Conservation (phyloP, 495 filamentous ascomycete species). For the Wilcoxina mikolae region DNA sequence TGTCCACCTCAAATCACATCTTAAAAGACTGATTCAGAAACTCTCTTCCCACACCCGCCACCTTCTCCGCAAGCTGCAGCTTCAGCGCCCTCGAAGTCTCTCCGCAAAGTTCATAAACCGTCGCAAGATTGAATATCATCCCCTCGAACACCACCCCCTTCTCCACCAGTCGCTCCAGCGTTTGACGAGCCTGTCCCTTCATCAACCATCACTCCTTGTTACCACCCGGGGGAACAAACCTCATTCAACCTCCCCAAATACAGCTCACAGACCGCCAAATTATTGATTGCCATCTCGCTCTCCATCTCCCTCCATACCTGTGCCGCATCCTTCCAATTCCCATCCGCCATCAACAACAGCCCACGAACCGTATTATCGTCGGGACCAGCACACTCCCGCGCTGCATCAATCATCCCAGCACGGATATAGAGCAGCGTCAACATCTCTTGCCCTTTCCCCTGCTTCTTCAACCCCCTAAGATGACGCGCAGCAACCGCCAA, state of each 20-base stretch:
- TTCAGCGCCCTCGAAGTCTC: conserved; percentile 59
- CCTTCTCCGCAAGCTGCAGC: conserved; percentile 48
- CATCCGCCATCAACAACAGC: conserved; percentile 64
- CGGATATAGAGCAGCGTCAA: conserved; percentile 56
- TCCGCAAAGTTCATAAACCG: conserved; percentile 81
- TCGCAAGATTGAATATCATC: conserved; percentile 75
- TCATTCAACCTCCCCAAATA: conserved; percentile 65
- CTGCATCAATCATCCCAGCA: conserved; percentile 40
- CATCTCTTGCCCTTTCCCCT: conserved; percentile 30
- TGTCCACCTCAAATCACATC: too few relatives aligned
- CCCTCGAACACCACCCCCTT: conserved; percentile 51
- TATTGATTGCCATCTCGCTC: conserved; percentile 54
- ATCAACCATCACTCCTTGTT: not conserved
- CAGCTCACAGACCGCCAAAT: conserved; percentile 65
- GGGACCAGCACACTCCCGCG: conserved; percentile 16
- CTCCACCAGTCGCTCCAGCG: conserved; percentile 50
- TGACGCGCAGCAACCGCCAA: conserved; percentile 57
- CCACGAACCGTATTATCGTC: conserved; percentile 40
- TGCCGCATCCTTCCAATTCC: conserved; percentile 49
- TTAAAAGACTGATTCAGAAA: conserved; percentile 64
- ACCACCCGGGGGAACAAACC: conserved; percentile 33
- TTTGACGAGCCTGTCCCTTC: conserved; percentile 38
- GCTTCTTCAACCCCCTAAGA: conserved; percentile 31
- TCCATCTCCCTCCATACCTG: conserved; percentile 41
- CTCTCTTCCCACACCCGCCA: conserved; percentile 56